Conservation (phyloP, 73 alveolate genomes). For the Paraurostyla sp. region DNA sequence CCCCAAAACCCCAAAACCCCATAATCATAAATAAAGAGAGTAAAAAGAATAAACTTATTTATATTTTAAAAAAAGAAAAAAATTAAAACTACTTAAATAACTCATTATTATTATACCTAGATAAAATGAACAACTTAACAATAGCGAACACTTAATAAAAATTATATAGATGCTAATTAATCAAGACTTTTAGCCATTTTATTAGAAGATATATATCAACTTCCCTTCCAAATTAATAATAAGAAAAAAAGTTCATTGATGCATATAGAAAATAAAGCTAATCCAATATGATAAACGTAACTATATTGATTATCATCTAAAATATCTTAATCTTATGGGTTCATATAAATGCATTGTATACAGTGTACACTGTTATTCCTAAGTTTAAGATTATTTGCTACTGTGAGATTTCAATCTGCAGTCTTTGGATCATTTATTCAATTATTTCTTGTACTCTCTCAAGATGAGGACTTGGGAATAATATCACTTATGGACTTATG, state of each 20-base stretch:
- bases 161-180: too few species aligned
- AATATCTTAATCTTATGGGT: background rate
- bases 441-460: background rate
- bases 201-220: background rate
- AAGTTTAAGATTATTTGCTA: background rate
- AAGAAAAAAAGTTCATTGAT: background rate
- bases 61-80: too few species aligned
- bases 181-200: too few species aligned
- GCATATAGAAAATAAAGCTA: background rate
- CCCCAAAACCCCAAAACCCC: too few species aligned
- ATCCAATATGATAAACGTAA: background rate
- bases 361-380: background rate
- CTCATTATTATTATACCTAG: too few species aligned
- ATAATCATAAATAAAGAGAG: too few species aligned
- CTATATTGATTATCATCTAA: background rate
- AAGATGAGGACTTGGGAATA: background rate
- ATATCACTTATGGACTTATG: background rate
- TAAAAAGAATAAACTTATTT: too few species aligned
- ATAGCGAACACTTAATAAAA: too few species aligned
- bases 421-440: background rate
- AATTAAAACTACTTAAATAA: too few species aligned
- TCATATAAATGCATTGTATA: background rate
- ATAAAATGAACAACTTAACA: too few species aligned
- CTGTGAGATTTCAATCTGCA: background rate
- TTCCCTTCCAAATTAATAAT: background rate